Evolutionary conservation across 345 rosid genomes (phyloP).

Genomic region (Abelmoschus esculentus): DNA sequence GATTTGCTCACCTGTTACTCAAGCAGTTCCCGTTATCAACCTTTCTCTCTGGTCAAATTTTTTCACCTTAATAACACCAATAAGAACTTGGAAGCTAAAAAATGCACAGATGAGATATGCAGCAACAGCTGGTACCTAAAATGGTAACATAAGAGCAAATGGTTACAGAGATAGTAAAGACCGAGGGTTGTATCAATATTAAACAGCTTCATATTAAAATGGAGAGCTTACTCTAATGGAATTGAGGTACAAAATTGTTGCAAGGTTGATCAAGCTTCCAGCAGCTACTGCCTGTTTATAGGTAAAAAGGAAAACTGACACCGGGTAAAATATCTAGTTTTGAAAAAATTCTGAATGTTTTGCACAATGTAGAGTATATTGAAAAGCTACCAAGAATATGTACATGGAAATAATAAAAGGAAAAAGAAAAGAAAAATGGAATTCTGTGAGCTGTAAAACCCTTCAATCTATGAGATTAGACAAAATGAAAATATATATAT

Average conservation of each 20-base stretch:
- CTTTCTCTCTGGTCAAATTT: conserved; percentile 75
- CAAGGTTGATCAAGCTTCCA: conserved; percentile 90
- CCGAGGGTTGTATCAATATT: neutral
- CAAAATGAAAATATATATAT: neutral
- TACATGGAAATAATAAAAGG: neutral
- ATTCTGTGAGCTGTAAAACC: neutral
- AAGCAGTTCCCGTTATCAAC: conserved; percentile 90
- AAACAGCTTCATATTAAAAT: neutral
- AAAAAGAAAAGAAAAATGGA: neutral
- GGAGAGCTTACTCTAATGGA: conserved; percentile 62
- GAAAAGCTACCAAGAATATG: neutral
- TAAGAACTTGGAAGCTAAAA: conserved; percentile 60
- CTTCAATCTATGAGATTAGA: neutral
- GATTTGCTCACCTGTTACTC: conserved; percentile 26
- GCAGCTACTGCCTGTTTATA: conserved; percentile 77
- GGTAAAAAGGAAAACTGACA: conserved; percentile 12
- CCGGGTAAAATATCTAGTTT: neutral
- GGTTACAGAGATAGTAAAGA: neutral
- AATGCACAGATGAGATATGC: conserved; percentile 59
- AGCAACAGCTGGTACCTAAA: conserved; percentile 63
- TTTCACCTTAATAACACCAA: conserved; percentile 70
- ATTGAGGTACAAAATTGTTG: conserved; percentile 80
- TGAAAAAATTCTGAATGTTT: neutral
- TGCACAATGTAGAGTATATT: neutral
- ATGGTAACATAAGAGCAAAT: conserved; percentile 11